These are phyloP conservation scores for Iberis pinnata DNA, from an alignment of 345 rosid species.

Conservation along the genomic window DNA sequence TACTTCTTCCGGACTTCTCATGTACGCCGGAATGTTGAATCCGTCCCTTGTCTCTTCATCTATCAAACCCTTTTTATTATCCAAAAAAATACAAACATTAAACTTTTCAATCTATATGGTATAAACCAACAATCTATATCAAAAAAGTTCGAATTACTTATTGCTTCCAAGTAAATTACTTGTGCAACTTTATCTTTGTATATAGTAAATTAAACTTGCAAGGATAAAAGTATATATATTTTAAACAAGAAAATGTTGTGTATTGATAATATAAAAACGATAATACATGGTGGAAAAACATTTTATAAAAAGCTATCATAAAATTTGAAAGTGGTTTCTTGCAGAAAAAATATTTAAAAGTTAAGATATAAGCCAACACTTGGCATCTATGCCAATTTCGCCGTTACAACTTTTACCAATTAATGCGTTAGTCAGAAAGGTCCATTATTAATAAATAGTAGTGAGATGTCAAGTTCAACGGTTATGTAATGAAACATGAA, in stretches of 20 bases:
- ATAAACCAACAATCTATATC: neutral
- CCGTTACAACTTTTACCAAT: neutral
- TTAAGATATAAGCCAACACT: neutral
- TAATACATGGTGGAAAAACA: no score
- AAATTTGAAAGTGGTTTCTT: neutral
- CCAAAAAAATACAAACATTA: neutral
- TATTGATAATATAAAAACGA: no score
- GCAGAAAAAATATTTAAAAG: neutral
- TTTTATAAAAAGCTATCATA: no score
- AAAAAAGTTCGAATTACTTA: no score
- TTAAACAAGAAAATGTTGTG: no score
- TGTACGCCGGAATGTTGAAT: constrained; percentile 55
- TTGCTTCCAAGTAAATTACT: no score
- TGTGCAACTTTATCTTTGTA: no score
- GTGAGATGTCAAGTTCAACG: constrained; percentile 15
- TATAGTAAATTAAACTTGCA: no score
- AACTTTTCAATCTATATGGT: neutral
- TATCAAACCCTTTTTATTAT: constrained; percentile 40
- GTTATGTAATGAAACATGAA: constrained; percentile 18
- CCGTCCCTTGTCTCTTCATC: constrained; percentile 50
- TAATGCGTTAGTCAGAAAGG: constrained; percentile 8
- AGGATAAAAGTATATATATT: no score
- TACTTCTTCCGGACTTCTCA: constrained; percentile 56
- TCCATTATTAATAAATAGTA: neutral
- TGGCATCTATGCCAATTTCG: neutral